These are phyloP conservation scores for Phlebiopsis flavidoalba DNA, from an alignment of 768 basidiomycete genomes.

Conservation along the genomic window DNA sequence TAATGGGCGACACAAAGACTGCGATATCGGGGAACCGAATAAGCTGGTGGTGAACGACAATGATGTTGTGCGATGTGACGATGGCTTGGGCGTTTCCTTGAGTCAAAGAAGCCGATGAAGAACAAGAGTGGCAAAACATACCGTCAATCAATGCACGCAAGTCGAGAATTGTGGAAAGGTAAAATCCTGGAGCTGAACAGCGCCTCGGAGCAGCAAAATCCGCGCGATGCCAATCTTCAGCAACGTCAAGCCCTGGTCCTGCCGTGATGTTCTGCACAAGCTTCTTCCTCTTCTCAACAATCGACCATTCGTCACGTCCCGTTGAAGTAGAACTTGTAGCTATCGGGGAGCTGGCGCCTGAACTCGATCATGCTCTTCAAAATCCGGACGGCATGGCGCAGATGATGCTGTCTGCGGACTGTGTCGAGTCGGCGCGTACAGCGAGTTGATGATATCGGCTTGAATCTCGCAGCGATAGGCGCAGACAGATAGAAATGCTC, in stretches of 20 bases:
- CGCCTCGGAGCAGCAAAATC: slow-evolving; percentile 71
- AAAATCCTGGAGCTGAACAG: slow-evolving; percentile 76
- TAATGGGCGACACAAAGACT: slow-evolving; percentile 87
- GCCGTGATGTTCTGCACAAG: slow-evolving; percentile 71
- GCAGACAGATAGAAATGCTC: slow-evolving; percentile 68
- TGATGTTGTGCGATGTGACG: slow-evolving; percentile 82
- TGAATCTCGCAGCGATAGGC: slow-evolving; percentile 79
- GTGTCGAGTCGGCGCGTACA: slow-evolving; percentile 75
- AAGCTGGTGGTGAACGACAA: slow-evolving; percentile 78
- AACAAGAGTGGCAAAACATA: slow-evolving; percentile 29
- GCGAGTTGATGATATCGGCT: slow-evolving; percentile 83
- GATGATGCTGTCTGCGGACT: slow-evolving; percentile 65
- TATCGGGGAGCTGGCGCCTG: slow-evolving; percentile 61
- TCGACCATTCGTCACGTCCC: slow-evolving; percentile 74
- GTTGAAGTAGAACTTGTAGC: slow-evolving; percentile 70
- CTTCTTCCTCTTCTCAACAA: slow-evolving; percentile 56
- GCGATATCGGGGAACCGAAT: slow-evolving; percentile 82
- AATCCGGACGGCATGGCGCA: slow-evolving; percentile 72
- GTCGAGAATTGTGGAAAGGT: slow-evolving; percentile 54
- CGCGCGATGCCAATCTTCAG: slow-evolving; percentile 80
- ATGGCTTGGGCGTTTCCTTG: slow-evolving; percentile 45
- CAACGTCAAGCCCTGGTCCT: slow-evolving; percentile 77
- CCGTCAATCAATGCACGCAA: slow-evolving; percentile 76
- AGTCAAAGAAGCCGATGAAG: not conserved
- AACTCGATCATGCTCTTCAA: slow-evolving; percentile 74